phyloP scores from a whole-genome alignment of 768 basidiomycete species.

The Trametes maxima region DNA sequence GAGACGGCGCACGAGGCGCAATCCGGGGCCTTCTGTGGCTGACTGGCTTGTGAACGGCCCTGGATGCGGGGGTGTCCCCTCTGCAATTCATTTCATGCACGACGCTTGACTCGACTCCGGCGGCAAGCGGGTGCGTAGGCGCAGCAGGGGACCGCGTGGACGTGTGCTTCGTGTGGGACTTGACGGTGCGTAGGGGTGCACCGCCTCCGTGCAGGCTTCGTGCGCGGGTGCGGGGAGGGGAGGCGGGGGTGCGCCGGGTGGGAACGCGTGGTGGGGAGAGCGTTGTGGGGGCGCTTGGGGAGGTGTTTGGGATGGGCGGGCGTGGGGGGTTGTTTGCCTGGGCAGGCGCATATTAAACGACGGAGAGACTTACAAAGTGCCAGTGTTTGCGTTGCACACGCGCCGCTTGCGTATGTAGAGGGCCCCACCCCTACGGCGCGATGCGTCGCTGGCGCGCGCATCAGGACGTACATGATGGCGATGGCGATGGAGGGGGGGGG shows the following conservation, averaged over 20 bases:
- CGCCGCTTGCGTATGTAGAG: too few species aligned
- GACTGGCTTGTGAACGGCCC: neutral
- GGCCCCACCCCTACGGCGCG: too few species aligned
- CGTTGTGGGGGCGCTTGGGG: neutral
- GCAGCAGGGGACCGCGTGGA: slow-evolving; percentile 11
- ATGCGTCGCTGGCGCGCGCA: too few species aligned
- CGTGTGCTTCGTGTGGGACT: slow-evolving; percentile 5
- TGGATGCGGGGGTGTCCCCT: neutral
- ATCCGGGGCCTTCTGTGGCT: neutral
- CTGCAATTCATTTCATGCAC: neutral
- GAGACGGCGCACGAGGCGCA: neutral
- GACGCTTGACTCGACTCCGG: neutral
- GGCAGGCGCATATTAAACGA: too few species aligned
- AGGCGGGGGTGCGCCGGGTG: neutral
- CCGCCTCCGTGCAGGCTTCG: neutral
- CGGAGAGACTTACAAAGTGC: too few species aligned
- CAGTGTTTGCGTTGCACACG: too few species aligned
- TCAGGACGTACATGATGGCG: neutral
- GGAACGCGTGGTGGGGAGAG: neutral
- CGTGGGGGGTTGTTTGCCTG: neutral
- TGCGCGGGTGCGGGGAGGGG: too few species aligned
- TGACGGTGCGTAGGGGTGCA: neutral
- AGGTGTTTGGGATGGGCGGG: neutral
- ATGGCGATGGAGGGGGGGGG: neutral
- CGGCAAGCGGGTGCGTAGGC: neutral